A percentile compares a stretch with the other conserved stretches of the same genome.
These are phyloP conservation scores for Cryoendolithus antarcticus DNA, from an alignment of 2,329 filamentous ascomycete species.

Conservation along the genomic window DNA sequence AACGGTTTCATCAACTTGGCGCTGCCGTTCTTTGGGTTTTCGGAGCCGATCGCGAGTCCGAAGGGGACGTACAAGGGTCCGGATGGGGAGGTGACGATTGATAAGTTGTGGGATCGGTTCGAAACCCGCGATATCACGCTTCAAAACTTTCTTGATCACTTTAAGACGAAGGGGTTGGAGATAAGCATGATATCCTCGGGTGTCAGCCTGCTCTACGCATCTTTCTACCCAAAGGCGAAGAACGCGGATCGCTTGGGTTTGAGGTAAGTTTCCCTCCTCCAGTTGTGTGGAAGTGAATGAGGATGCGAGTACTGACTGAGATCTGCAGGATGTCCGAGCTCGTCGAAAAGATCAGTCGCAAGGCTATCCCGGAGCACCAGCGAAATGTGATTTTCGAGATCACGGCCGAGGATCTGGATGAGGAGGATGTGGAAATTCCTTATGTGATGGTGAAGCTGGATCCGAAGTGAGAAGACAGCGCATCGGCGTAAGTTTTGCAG, in stretches of 20 bases:
- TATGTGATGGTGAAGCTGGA: conserved; percentile 81
- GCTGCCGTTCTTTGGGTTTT: conserved; percentile 95
- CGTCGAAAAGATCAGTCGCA: conserved; percentile 81
- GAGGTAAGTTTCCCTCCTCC: conserved; percentile 39
- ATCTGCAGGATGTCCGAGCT: conserved; percentile 65
- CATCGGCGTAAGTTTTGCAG: no score
- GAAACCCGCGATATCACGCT: conserved; percentile 80
- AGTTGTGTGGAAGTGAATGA: neutral
- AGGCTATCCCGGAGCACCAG: conserved; percentile 79
- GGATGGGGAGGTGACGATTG: conserved; percentile 66
- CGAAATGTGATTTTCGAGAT: conserved; percentile 96
- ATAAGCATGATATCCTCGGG: conserved; percentile 96
- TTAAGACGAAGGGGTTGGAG: conserved; percentile 65
- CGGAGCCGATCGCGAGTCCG: conserved; percentile 84
- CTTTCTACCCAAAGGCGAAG: conserved; percentile 76
- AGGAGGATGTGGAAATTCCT: conserved; percentile 92
- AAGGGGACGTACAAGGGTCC: conserved; percentile 82
- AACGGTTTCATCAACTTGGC: conserved; percentile 97
- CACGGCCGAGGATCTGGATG: conserved; percentile 75
- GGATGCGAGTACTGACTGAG: conserved; percentile 13
- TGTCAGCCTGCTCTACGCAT: conserved; percentile 85
- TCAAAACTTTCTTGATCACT: conserved; percentile 68
- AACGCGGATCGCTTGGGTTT: conserved; percentile 70
- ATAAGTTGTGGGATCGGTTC: conserved; percentile 97
- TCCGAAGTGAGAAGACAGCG: conserved; percentile 20